Evolutionary conservation across 495 filamentous ascomycete genomes (phyloP), one percentile per base, ranked within the genome.

Genomic region (Podospora pseudocomata): DNA sequence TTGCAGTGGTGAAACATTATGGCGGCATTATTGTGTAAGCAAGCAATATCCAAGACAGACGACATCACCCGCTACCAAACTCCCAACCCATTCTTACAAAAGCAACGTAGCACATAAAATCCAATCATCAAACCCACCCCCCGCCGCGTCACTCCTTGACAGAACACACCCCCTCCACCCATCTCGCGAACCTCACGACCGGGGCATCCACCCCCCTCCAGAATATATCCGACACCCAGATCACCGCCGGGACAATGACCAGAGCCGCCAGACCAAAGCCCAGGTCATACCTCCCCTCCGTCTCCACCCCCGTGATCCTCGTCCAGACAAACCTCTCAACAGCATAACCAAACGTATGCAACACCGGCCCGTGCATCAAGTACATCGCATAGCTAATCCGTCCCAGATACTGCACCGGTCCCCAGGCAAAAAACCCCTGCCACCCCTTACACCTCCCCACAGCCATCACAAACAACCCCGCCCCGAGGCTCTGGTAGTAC

Each of bases 311-410:
- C 3, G 76, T 80, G 28, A 77, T 16, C 0, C 67, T 63, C 6
- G n/a, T 65, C 76, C 77, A 80, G 26, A 70, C 77, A 65, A 72
- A 69, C 9, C 70, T 67, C 71, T 81, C 73, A 5, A 82, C 69
- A 4, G 72, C 65, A 65, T 80, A 84, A 4, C 82, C 82, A 2
- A 81, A 23, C 4, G 79, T 79, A 63, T 86, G 82, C 64, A 78
- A 67, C 0, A 84, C 77, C 16, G 84, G 84, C 0, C 84, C 84
- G 70, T 86, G 84, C 74, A 85, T 77, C 20, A 86, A 76, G 67
- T 86, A 86, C 11, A 86, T 68, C 34, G 82, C 79, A 67, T 83
- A 86, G 64, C 80, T 82, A 59, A 85, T 84, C 64, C 75, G 77
- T 58, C 83, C 84, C 9, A 86, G 72, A 71, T 86, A 86, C 69